Evolutionary conservation across 805 yeast genomes (phyloP), one percentile per base, ranked within the genome.

Genomic region (Monosporozyma yasuniensis): DNA sequence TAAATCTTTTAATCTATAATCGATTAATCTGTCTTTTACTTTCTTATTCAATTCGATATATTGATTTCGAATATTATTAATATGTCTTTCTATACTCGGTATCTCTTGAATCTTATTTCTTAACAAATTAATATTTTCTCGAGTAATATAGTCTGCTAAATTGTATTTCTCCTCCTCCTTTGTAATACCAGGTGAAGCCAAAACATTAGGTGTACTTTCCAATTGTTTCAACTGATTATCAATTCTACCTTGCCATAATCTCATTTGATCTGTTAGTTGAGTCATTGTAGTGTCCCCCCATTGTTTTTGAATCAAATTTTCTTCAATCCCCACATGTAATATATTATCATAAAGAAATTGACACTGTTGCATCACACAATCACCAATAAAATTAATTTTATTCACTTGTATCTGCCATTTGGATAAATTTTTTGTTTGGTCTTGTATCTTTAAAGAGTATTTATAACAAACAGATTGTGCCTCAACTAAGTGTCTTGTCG

Each of bases 391-490:
- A 28, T 66, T 66, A 9, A 74, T 61, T 47, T 70, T 72, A 2
- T 77, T 72, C 55, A 75, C 62, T 39, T 66, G 60, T 12, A 69
- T 66, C 37, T 77, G 74, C 50, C 76, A 69, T 22, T 60, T 55
- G 32, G 68, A 69, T 8, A 78, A 64, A 12, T 68, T 61, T n/a
- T 58, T 60, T 22, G 28, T 21, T 3, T 45, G 32, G 10, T 5
- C 5, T n/a, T 41, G 47, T 8, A 44, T 46, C 32, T 66, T 61
- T 18, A 30, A 12, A 6, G 44, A 42, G 12, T 84, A 81, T 32
- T 70, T 71, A n/a, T 71, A 70, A 47, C 86, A 80, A 3, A 76
- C 58, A 8, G 69, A 66, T 49, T 76, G 79, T 0, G 83, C 84
- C 12, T 70, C 68, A 1, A 71, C 61, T 34, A 80, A 68, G 21